Base-by-base conservation (phyloP, 306 rosid genomes). In the Elaeagnus macrophylla region DNA sequence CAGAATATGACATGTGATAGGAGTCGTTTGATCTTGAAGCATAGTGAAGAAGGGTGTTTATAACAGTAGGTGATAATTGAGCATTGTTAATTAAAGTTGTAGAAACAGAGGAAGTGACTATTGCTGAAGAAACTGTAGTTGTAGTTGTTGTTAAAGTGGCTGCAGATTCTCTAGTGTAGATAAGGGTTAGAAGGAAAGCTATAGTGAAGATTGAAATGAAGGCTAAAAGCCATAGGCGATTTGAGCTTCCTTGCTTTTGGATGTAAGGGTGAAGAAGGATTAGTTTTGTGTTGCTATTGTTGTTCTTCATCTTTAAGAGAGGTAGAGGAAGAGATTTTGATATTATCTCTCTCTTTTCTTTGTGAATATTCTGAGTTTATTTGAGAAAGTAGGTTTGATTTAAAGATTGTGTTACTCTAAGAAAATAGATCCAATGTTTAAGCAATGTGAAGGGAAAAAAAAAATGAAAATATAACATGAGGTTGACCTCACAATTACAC, bases 211-310 rank as follows among this genome's bases (percentile, higher is more conserved):
- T 52, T 10, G 96, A 91, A 39, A 82, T 37, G 73, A 87, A 74
- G 49, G 93, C 93, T 0, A 91, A 71, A 39, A 91, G 93, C 96
- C 93, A 87, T 37, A 87, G 46, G 16, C 86, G 82, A 55, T 81
- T 84, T 58, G 99, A 91, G 79, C 65, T 77, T 54, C 96, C 96
- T 64, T 91, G 99, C 59, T 91, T 91, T 50, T 87, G 99, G 76
- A 91, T 87, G 59, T 91, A 91, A 10, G 99, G 99, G 54, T 91
- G 99, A 54, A 91, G 96, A 57, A 91, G 99, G 60, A 91, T 91
- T 54, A 91, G 82, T 71, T 88, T 91, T 11, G 99, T 87, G 79
- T 84, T 82, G 46, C 17, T 61, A 64, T 73, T 74, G 51, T 51
- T 71, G 91, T 77, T 81, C 76, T 84, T 88, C 88, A 83, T 86